These are phyloP conservation scores for Apiospora koreana DNA, from an alignment of 2,329 filamentous ascomycete genomes.

Conservation along the genomic window DNA sequence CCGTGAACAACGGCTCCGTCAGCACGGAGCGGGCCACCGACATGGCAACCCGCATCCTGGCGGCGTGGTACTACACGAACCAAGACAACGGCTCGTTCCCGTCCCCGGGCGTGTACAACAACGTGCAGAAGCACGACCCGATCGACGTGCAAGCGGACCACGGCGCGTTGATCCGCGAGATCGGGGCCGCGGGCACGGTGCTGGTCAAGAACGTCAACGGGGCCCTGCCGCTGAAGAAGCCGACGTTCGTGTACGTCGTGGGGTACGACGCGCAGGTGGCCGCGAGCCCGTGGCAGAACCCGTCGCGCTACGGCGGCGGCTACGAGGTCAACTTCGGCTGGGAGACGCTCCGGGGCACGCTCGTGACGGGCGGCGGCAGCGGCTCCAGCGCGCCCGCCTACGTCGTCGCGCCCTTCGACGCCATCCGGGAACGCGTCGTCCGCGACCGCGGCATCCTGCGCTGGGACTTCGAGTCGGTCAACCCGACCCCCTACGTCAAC, in stretches of 20 bases:
- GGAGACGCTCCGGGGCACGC: slow-evolving; percentile 60
- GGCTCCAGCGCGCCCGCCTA: slow-evolving; percentile 83
- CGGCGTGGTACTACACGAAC: slow-evolving; percentile 82
- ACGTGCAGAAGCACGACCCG: slow-evolving; percentile 60
- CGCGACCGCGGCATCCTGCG: slow-evolving; percentile 15
- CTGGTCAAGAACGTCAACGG: slow-evolving; percentile 71
- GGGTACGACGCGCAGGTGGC: slow-evolving; percentile 55
- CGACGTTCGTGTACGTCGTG: slow-evolving; percentile 18
- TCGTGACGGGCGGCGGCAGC: slow-evolving; percentile 84
- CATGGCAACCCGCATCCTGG: slow-evolving; percentile 81
- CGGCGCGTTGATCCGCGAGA: slow-evolving; percentile 68
- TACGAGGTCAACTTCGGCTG: slow-evolving; percentile 18
- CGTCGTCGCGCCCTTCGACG: slow-evolving; percentile 70
- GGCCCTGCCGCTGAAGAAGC: slow-evolving; percentile 23
- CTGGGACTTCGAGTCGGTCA: slow-evolving; percentile 18
- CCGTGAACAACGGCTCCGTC: slow-evolving; percentile 76
- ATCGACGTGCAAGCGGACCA: slow-evolving; percentile 76
- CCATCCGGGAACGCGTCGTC: slow-evolving; percentile 52
- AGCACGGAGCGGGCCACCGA: slow-evolving; percentile 80
- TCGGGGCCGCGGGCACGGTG: slow-evolving; percentile 79
- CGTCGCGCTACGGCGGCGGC: slow-evolving; percentile 15
- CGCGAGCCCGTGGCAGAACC: slow-evolving; percentile 15
- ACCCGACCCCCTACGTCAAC: slow-evolving; percentile 42
- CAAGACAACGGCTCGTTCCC: slow-evolving; percentile 58
- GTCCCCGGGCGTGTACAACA: slow-evolving; percentile 64